A percentile compares a stretch with the other conserved stretches of the same genome.
Evolutionary conservation across 73 alveolate genomes (phyloP).

Genomic region (Breviolum minutum): DNA sequence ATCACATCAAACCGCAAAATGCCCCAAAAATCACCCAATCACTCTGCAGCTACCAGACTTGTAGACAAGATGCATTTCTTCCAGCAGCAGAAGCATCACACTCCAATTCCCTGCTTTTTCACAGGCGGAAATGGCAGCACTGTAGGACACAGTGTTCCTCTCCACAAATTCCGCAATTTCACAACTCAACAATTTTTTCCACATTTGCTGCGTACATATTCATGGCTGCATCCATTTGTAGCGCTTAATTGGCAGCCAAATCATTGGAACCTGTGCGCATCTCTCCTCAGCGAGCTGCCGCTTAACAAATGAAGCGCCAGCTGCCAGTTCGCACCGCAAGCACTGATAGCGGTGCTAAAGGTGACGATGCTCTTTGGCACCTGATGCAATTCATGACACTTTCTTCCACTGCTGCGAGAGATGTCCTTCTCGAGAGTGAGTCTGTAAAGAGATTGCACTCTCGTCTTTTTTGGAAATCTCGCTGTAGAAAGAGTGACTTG

Average conservation of each 20-base stretch:
- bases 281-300: neutral
- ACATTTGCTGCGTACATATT: too few species aligned
- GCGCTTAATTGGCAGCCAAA: neutral
- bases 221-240: neutral
- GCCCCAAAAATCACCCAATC: neutral
- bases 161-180: neutral
- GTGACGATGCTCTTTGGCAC: slow-evolving; percentile 23
- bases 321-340: neutral
- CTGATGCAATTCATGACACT: neutral
- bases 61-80: neutral
- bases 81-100: slow-evolving; percentile 48
- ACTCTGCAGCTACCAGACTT: neutral
- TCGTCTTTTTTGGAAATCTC: neutral
- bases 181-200: too few species aligned
- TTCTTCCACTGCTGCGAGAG: neutral
- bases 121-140: slow-evolving; percentile 57
- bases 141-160: slow-evolving; percentile 50
- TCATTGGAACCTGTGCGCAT: neutral
- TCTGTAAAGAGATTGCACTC: neutral
- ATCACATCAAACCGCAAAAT: neutral
- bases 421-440: neutral
- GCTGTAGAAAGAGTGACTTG: too few species aligned
- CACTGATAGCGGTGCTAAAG: slow-evolving; percentile 39
- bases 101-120: slow-evolving; percentile 58
- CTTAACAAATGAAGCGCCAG: slow-evolving; percentile 3